Evolutionary conservation across 1,139 yeast species (phyloP).

Genomic region (Kodamaea derodonti): DNA sequence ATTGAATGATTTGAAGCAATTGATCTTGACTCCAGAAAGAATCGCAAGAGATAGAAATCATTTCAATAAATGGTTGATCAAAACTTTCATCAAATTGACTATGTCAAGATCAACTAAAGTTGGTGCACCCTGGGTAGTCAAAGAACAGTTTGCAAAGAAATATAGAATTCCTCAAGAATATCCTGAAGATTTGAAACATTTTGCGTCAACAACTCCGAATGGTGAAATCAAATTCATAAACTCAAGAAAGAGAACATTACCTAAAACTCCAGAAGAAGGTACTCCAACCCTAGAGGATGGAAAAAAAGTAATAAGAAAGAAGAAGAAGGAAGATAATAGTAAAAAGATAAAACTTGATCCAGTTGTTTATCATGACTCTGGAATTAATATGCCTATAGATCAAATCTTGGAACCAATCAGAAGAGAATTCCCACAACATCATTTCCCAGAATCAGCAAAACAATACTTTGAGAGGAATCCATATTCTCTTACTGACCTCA

Average conservation of each 20-base stretch:
- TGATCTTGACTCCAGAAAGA: constrained; percentile 69
- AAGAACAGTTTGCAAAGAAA: constrained; percentile 62
- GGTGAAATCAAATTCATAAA: constrained; percentile 25
- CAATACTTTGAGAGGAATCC: constrained; percentile 18
- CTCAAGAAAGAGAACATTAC: constrained; percentile 5
- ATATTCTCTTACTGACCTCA: constrained; percentile 10
- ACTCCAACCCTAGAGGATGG: constrained; percentile 4
- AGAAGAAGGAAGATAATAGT: constrained; percentile 6
- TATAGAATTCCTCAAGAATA: constrained; percentile 57
- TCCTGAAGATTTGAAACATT: constrained; percentile 51
- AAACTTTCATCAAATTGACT: constrained; percentile 83
- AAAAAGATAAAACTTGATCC: constrained; percentile 1
- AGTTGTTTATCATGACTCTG: not conserved
- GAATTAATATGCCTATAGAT: not conserved
- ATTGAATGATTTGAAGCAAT: constrained; percentile 49
- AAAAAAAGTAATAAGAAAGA: constrained; percentile 8
- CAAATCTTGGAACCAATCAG: constrained; percentile 9
- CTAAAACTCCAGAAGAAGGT: constrained; percentile 2
- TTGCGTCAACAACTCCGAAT: constrained; percentile 36
- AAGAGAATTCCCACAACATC: constrained; percentile 32
- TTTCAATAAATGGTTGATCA: constrained; percentile 85
- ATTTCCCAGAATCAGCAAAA: constrained; percentile 31
- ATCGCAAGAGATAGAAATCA: constrained; percentile 79
- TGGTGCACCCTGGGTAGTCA: constrained; percentile 98
- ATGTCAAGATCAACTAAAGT: constrained; percentile 76